phyloP scores from a whole-genome alignment of 768 basidiomycete species.

The Termitomyces titanicus region DNA sequence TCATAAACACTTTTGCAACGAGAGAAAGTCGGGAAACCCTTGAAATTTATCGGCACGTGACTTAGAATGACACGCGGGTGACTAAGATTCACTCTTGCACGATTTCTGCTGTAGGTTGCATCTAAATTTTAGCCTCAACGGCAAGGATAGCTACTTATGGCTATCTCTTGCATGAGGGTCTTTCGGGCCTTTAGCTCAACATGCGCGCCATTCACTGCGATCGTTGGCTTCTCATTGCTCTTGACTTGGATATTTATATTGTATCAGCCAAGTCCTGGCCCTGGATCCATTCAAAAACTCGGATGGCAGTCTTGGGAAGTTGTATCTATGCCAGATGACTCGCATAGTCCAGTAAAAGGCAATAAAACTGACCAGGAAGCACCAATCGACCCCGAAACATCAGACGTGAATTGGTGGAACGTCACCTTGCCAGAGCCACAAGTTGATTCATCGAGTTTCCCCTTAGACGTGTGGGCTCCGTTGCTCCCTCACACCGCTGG shows the following conservation, averaged over 20 bases:
- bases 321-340: conserved; percentile 32
- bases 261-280: conserved; percentile 73
- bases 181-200: conserved; percentile 51
- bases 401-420: conserved; percentile 69
- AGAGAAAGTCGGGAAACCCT: not conserved
- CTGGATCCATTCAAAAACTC: conserved; percentile 64
- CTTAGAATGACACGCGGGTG: not conserved
- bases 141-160: conserved; percentile 33
- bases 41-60: conserved; percentile 17
- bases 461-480: conserved; percentile 78
- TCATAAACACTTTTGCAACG: conserved; percentile 23
- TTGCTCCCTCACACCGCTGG: conserved; percentile 75
- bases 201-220: conserved; percentile 54
- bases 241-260: conserved; percentile 79
- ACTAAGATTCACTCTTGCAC: not conserved
- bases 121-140: conserved; percentile 12
- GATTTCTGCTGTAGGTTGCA: not conserved
- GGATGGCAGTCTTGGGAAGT: conserved; percentile 91
- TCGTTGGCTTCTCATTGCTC: conserved; percentile 66
- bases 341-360: conserved; percentile 11
- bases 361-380: conserved; percentile 12
- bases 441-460: conserved; percentile 65
- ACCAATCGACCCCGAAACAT: conserved; percentile 5
- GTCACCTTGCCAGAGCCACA: conserved; percentile 37
- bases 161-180: conserved; percentile 34